Evolutionary conservation across 768 basidiomycete species (phyloP).

Genomic region (Mycena vitilis): DNA sequence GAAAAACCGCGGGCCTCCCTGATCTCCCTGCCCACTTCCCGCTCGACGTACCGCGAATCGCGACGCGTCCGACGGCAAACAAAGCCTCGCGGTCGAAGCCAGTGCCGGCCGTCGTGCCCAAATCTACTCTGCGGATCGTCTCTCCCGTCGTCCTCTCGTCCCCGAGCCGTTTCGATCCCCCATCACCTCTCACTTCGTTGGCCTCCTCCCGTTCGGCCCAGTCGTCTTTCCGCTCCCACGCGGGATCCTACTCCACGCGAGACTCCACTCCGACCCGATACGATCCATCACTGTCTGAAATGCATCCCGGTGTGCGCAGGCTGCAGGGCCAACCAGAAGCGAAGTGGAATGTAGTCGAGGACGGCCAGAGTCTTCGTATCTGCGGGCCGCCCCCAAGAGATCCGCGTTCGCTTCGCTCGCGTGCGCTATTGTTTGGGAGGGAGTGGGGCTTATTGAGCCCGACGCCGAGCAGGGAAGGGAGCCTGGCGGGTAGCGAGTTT

Average conservation of each 20-base stretch:
- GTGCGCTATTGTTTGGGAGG: background rate
- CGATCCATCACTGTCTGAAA: background rate
- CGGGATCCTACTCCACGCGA: background rate
- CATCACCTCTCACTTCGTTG: slow-evolving; percentile 13
- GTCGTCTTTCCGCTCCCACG: background rate
- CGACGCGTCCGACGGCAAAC: background rate
- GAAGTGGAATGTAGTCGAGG: slow-evolving; percentile 7
- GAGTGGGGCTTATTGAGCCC: slow-evolving; percentile 11
- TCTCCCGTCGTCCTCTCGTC: slow-evolving; percentile 20
- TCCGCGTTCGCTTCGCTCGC: background rate
- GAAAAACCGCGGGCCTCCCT: slow-evolving; percentile 21
- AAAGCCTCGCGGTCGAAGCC: background rate
- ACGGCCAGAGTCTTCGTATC: slow-evolving; percentile 16
- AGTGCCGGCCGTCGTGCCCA: background rate
- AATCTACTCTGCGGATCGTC: background rate
- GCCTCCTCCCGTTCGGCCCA: slow-evolving; percentile 1
- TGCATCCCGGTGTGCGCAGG: slow-evolving; percentile 22
- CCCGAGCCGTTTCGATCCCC: slow-evolving; percentile 9
- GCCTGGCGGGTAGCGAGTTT: background rate
- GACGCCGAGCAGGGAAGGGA: background rate
- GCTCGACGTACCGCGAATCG: slow-evolving; percentile 11
- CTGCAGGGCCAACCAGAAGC: slow-evolving; percentile 13
- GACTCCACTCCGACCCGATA: slow-evolving; percentile 1
- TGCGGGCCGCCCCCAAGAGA: background rate
- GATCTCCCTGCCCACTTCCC: slow-evolving; percentile 21